phyloP scores from a whole-genome alignment of 139 green algal species.

The Picochlorum sp. region DNA sequence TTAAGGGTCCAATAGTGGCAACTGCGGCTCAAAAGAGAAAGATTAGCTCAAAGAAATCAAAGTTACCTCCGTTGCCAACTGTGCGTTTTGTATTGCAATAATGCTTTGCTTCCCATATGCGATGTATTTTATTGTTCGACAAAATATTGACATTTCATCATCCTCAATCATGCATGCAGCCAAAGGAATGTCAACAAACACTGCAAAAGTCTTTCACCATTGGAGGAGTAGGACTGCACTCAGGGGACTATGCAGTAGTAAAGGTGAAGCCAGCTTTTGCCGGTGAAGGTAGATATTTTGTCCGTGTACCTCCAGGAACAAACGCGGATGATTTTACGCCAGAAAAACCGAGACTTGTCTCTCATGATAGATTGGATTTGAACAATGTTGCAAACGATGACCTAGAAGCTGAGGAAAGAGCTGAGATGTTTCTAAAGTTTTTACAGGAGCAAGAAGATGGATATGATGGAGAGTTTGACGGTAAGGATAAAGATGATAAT shows the following conservation, averaged over 20 bases:
- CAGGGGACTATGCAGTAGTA: slow-evolving; percentile 55
- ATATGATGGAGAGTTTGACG: neutral
- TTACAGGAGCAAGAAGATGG: neutral
- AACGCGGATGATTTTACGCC: slow-evolving; percentile 4
- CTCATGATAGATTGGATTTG: neutral
- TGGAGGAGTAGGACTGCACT: slow-evolving; percentile 63
- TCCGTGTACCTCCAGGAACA: slow-evolving; percentile 40
- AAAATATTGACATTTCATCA: no score
- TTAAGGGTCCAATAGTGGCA: no score
- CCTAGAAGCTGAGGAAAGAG: neutral
- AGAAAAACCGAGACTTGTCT: neutral
- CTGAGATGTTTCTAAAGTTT: slow-evolving; percentile 2
- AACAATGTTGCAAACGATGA: neutral
- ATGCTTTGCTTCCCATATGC: no score
- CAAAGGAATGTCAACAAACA: slow-evolving; percentile 57
- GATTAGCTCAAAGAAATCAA: no score
- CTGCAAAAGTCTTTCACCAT: slow-evolving; percentile 62
- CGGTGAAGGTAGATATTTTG: slow-evolving; percentile 77
- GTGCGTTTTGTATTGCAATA: no score
- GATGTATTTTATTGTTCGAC: no score
- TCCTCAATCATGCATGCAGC: slow-evolving; percentile 6
- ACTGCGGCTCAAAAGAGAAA: no score
- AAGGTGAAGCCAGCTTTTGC: slow-evolving; percentile 62
- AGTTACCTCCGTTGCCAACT: no score
- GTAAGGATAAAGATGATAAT: neutral